Conservation (phyloP, 345 rosid species). For the Triadica sebifera region DNA sequence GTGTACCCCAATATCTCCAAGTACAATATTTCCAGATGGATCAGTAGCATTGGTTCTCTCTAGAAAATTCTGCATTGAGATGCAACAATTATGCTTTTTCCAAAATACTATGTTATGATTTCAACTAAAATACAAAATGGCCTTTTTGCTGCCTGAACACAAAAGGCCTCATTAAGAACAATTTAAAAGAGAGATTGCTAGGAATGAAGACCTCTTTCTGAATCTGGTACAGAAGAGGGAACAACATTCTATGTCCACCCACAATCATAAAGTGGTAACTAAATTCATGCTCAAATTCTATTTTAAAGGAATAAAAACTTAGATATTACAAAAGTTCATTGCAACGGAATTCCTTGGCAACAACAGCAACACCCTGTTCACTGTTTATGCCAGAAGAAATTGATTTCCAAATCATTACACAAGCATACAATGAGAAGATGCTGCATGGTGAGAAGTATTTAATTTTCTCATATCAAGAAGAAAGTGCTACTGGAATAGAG, state of each 20-base stretch:
- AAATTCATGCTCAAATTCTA: not conserved
- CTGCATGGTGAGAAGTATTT: too few species aligned
- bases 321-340: not conserved
- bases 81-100: conserved; percentile 14
- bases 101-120: not conserved
- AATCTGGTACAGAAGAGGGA: not conserved
- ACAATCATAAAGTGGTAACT: not conserved
- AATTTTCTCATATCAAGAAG: too few species aligned
- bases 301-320: not conserved
- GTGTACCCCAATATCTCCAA: conserved; percentile 87
- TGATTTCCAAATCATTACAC: not conserved
- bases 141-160: not conserved
- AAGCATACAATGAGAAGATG: not conserved
- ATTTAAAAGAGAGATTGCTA: not conserved
- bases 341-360: not conserved
- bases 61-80: conserved; percentile 57
- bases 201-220: not conserved
- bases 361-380: not conserved
- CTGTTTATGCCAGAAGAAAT: not conserved
- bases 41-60: conserved; percentile 85
- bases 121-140: not conserved
- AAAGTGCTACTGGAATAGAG: not conserved
- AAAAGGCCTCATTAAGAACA: not conserved
- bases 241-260: not conserved
- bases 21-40: conserved; percentile 87